Base-by-base conservation (phyloP, 202 grass and related monocot species). In the Brachypodium distachyon region DNA sequence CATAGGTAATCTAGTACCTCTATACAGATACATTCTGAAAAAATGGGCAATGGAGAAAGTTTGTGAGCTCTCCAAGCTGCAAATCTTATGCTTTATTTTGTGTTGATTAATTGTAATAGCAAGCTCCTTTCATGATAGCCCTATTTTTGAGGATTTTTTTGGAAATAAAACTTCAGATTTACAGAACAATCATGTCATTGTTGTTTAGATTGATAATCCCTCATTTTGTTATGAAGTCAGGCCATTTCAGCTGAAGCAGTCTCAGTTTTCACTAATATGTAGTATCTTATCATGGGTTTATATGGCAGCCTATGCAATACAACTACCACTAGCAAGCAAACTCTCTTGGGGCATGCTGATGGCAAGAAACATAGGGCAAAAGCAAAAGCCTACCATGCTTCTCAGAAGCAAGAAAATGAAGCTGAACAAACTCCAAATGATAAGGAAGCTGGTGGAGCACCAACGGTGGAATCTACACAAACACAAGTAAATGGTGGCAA, bases 281-380 rank as follows among this genome's bases (percentile, higher is more conserved):
- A 25, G 42, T 52, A 23, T 59, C 25, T 74, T 19, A 47, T 67
- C 55, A 22, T 43, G n/a, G 21, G 80, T 92, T 87, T 84, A 18
- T 12, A 6, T 76, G 21, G 18, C 89, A 98, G 91, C 66, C 84
- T 98, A 66, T 98, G 95, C 89, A 95, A 98, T 16, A 98, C 91
- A 43, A 92, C 68, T 50, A 81, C 95, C 26, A 95, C 95, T 61
- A 98, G 95, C 89, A 80, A 90, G 77, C 95, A 98, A 73, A 92
- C 91, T 38, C 88, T 95, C 26, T 84, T 98, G 50, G 54, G 61
- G 3, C 89, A 98, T 83, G 89, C 95, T 70, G 91, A 98, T 74
- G 95, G 95, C 32, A 98, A 90, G 85, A 98, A 98, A 62, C 95
- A 98, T 60, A 89, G 95, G 73, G 95, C 95, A 67, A 98, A 95